These are phyloP conservation scores for Myxozyma udenii DNA, from an alignment of 805 yeast genomes.

Conservation along the genomic window DNA sequence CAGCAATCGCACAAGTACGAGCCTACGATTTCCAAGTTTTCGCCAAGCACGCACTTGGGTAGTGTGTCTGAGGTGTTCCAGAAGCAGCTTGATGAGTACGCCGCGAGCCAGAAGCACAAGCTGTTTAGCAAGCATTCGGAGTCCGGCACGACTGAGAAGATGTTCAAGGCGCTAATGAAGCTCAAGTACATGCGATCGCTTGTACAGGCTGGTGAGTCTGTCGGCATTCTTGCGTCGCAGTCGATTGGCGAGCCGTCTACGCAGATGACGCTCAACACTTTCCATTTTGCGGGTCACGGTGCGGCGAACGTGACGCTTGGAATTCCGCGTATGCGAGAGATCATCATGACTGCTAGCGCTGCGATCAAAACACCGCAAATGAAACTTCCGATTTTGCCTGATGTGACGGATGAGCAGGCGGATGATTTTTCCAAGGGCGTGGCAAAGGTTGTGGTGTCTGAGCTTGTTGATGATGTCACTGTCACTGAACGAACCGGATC, in stretches of 20 bases:
- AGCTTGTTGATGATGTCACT: slow-evolving; percentile 76
- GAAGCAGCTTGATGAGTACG: slow-evolving; percentile 59
- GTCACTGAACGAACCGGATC: slow-evolving; percentile 84
- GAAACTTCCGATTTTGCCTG: slow-evolving; percentile 80
- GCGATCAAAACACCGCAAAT: slow-evolving; percentile 97
- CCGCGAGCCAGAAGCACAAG: slow-evolving; percentile 18
- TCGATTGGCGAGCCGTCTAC: slow-evolving; percentile 99
- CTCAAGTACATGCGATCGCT: slow-evolving; percentile 95
- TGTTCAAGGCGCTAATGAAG: slow-evolving; percentile 95
- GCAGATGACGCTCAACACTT: slow-evolving; percentile 95
- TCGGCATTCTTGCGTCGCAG: slow-evolving; percentile 97
- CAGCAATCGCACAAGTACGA: slow-evolving; percentile 67
- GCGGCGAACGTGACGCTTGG: slow-evolving; percentile 99
- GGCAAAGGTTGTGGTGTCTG: slow-evolving; percentile 78
- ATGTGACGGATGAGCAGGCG: slow-evolving; percentile 81
- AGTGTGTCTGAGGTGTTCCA: slow-evolving; percentile 89
- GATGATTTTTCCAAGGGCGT: slow-evolving; percentile 90
- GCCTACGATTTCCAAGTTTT: slow-evolving; percentile 80
- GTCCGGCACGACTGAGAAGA: slow-evolving; percentile 66
- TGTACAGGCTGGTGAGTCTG: slow-evolving; percentile 95
- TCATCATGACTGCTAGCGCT: slow-evolving; percentile 97
- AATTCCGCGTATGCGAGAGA: slow-evolving; percentile 99
- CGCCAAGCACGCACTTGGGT: slow-evolving; percentile 88
- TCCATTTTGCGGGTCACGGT: slow-evolving; percentile 99
- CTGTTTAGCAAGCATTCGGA: slow-evolving; percentile 19